Percentiles rank a stretch among this genome's conserved stretches.
phyloP scores from a whole-genome alignment of 306 rosid species.

The Citrullus amarus region DNA sequence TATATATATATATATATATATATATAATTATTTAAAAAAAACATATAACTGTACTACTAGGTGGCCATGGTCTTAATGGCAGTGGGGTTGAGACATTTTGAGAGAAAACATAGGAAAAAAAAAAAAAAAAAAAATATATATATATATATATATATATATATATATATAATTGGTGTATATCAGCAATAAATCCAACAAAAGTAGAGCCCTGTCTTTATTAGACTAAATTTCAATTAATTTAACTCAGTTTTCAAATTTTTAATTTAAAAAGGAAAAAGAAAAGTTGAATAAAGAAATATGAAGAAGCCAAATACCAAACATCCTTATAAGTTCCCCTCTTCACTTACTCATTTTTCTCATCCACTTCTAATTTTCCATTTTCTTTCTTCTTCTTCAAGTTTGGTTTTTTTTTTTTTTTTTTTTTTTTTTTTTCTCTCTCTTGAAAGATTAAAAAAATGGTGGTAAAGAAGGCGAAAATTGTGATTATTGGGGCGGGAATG shows the following conservation, averaged over 20 bases:
- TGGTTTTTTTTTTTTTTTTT: neutral
- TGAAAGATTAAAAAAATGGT: slow-evolving; percentile 33
- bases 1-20: too few species aligned
- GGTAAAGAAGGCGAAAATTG: slow-evolving; percentile 65
- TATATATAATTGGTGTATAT: neutral
- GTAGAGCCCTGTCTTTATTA: slow-evolving; percentile 50
- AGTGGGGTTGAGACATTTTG: neutral
- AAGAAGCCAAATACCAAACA: slow-evolving; percentile 14
- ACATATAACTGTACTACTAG: neutral
- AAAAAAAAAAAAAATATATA: neutral
- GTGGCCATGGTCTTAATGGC: neutral
- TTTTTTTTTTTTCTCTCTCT: neutral
- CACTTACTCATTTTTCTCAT: slow-evolving; percentile 45
- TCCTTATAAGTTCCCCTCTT: slow-evolving; percentile 48
- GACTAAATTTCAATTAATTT: neutral
- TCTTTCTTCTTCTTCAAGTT: neutral
- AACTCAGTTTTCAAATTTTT: neutral
- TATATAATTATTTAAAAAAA: neutral
- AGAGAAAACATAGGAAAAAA: neutral
- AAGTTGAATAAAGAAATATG: neutral
- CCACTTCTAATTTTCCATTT: slow-evolving; percentile 18
- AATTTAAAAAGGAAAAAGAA: neutral
- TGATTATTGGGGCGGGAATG: slow-evolving; percentile 95
- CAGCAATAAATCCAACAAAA: slow-evolving; percentile 14
- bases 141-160: too few species aligned